Conservation (phyloP, 2,329 filamentous ascomycete genomes). For the Colletotrichum scovillei region DNA sequence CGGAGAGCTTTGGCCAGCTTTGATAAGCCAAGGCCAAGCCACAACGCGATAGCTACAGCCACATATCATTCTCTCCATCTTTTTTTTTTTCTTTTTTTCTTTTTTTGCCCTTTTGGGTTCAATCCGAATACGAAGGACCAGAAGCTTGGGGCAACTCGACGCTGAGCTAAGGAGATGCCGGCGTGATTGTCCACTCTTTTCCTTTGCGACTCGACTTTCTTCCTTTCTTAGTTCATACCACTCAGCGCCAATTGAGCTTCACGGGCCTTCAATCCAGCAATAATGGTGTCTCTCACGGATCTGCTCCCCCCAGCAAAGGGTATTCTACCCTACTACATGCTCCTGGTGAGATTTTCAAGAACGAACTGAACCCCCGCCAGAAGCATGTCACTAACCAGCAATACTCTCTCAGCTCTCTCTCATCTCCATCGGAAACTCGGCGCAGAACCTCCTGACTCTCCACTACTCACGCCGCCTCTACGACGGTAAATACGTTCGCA, state of each 20-base stretch:
- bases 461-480: conserved; percentile 91
- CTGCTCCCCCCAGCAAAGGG: conserved; percentile 63
- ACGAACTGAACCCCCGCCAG: not conserved
- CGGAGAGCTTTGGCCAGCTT: conserved; percentile 11
- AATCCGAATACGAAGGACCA: not conserved
- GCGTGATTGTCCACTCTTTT: not conserved
- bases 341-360: conserved; percentile 56
- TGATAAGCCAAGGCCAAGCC: not conserved
- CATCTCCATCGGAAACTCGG: conserved; percentile 84
- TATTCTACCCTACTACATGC: conserved; percentile 69
- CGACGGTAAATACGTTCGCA: conserved; percentile 70
- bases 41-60: not conserved
- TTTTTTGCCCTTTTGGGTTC: conserved; percentile 8
- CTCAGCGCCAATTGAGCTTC: not conserved
- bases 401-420: conserved; percentile 74
- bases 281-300: conserved; percentile 58
- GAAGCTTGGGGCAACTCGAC: not conserved
- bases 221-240: not conserved
- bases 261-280: not conserved
- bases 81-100: not conserved
- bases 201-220: not conserved
- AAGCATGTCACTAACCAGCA: not conserved
- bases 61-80: not conserved
- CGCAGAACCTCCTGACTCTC: conserved; percentile 85
- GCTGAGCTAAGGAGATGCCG: not conserved